These are phyloP conservation scores for Leptographium wingfieldii DNA, from an alignment of 2,329 filamentous ascomycete species.

Conservation along the genomic window DNA sequence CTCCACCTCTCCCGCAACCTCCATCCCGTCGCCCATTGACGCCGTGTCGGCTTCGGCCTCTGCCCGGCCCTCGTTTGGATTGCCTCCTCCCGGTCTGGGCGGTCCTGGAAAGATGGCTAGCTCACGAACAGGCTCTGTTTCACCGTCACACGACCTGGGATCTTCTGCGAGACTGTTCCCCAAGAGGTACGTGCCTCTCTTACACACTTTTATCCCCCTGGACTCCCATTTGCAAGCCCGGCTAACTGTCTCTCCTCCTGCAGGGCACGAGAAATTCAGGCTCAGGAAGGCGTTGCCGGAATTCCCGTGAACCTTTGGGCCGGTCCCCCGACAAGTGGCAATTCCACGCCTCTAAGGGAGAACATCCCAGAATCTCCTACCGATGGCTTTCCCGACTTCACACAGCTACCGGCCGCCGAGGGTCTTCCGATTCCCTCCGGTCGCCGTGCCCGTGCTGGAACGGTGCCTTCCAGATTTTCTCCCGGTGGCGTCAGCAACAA, in stretches of 20 bases:
- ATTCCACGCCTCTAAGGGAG: constrained; percentile 90
- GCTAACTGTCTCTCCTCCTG: background rate
- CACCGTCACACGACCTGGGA: constrained; percentile 82
- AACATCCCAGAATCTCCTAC: constrained; percentile 95
- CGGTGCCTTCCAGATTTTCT: constrained; percentile 89
- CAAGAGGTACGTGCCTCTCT: constrained; percentile 57
- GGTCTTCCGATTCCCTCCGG: constrained; percentile 53
- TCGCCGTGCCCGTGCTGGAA: constrained; percentile 79
- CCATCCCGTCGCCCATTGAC: constrained; percentile 64
- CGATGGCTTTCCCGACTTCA: constrained; percentile 88
- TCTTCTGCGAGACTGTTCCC: constrained; percentile 71
- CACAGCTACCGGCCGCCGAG: constrained; percentile 53
- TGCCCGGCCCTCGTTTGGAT: constrained; percentile 60
- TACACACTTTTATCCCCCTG: background rate
- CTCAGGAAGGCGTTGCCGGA: constrained; percentile 74
- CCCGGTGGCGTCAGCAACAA: constrained; percentile 55
- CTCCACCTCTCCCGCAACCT: constrained; percentile 68
- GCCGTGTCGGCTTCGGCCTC: constrained; percentile 38
- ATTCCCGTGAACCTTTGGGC: constrained; percentile 69
- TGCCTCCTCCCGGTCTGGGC: constrained; percentile 51
- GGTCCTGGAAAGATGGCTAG: constrained; percentile 45
- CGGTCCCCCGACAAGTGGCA: constrained; percentile 89
- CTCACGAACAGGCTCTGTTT: constrained; percentile 76
- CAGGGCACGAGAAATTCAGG: constrained; percentile 92
- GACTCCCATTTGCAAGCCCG: background rate